Conservation (phyloP, 805 yeast genomes). For the Metschnikowia henanensis region DNA sequence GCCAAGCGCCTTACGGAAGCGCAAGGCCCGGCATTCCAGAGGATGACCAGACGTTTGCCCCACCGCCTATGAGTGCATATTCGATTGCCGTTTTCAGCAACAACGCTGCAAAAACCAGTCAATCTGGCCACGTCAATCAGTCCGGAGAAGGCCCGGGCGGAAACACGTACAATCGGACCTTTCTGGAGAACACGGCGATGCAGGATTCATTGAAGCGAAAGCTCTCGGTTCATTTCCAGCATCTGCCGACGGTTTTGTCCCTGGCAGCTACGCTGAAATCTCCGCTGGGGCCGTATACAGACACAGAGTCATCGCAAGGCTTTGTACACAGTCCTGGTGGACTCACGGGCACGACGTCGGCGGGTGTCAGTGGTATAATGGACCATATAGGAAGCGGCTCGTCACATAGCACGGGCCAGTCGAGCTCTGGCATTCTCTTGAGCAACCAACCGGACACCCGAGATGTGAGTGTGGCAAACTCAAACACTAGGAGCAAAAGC, state of each 20-base stretch:
- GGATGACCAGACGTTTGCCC: conserved; percentile 53
- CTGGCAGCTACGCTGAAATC: not conserved
- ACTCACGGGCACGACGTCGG: not conserved
- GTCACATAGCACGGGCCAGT: not conserved
- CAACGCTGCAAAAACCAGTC: not conserved
- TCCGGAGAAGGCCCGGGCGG: not conserved
- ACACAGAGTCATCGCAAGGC: not conserved
- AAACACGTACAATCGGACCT: not conserved
- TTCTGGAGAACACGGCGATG: conserved; percentile 17
- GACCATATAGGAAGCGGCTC: not conserved
- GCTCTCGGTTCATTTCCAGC: conserved; percentile 34
- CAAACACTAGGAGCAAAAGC: not conserved
- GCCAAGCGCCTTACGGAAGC: not conserved
- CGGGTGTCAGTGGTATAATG: not conserved
- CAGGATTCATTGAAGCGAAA: conserved; percentile 26
- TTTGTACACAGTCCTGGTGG: not conserved
- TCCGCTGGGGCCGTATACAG: not conserved
- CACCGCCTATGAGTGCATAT: conserved; percentile 61
- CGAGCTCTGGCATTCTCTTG: not conserved
- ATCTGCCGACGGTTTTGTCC: not conserved
- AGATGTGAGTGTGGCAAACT: not conserved
- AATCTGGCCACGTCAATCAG: not conserved
- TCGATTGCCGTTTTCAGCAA: conserved; percentile 50
- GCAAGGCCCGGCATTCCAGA: conserved; percentile 20
- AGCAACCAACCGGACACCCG: not conserved